Conservation (phyloP, 495 filamentous ascomycete species). For the Chaetomium fimeti region DNA sequence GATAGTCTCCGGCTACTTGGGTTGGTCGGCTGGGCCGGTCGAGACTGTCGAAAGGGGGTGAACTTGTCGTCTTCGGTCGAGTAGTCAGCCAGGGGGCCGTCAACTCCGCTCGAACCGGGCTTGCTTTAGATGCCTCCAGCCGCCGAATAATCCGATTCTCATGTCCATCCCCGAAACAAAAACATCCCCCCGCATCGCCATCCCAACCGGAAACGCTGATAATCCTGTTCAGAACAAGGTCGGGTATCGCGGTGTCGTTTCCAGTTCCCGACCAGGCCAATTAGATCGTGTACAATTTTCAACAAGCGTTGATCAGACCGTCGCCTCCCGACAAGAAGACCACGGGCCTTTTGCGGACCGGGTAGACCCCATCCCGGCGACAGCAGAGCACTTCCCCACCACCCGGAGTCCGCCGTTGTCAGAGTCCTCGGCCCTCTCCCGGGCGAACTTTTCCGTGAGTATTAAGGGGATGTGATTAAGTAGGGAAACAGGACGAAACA, state of each 20-base stretch:
- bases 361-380: conserved; percentile 26
- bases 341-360: conserved; percentile 29
- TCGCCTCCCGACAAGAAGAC: conserved; percentile 29
- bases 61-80: background rate
- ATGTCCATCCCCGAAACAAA: conserved; percentile 5
- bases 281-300: conserved; percentile 27
- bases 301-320: conserved; percentile 36
- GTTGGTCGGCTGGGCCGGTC: background rate
- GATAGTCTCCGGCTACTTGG: background rate
- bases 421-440: conserved; percentile 29
- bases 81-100: background rate
- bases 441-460: conserved; percentile 35
- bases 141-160: background rate
- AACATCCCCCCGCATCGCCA: conserved; percentile 7
- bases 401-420: conserved; percentile 18
- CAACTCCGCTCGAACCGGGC: no score
- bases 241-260: conserved; percentile 8
- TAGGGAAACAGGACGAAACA: conserved; percentile 39
- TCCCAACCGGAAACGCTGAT: conserved; percentile 22
- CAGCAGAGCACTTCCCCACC: conserved; percentile 27
- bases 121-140: background rate
- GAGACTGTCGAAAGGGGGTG: background rate
- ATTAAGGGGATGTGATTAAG: conserved; percentile 53
- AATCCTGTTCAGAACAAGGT: conserved; percentile 17
- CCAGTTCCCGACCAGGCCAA: conserved; percentile 9